phyloP scores from a whole-genome alignment of 2,329 filamentous ascomycete species.

The Colletotrichum gigasporum region DNA sequence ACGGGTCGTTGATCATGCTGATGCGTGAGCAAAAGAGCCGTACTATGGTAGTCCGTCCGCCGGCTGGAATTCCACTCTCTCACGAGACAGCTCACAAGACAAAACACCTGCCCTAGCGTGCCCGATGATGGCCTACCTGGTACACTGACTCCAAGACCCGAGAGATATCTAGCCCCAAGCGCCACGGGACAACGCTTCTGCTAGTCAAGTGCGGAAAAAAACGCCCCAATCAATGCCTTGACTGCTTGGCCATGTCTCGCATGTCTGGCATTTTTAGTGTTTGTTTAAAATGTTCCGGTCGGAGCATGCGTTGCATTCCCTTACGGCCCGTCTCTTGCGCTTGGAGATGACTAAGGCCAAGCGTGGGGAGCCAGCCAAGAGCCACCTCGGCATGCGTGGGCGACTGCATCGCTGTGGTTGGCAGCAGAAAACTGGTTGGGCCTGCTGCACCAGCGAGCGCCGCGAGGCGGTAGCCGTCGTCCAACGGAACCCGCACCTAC shows the following conservation, averaged over 20 bases:
- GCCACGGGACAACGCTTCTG: background rate
- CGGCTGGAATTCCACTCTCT: background rate
- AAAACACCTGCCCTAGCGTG: slow-evolving; percentile 25
- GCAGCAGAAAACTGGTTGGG: too few species aligned
- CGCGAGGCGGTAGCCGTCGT: too few species aligned
- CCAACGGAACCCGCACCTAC: background rate
- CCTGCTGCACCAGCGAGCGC: too few species aligned
- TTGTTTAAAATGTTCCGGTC: background rate
- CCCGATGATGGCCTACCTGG: slow-evolving; percentile 20
- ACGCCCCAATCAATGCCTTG: background rate
- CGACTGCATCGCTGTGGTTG: too few species aligned
- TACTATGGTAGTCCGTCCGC: background rate
- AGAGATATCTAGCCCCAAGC: slow-evolving; percentile 5
- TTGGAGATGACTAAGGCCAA: background rate
- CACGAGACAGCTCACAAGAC: background rate
- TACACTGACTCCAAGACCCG: background rate
- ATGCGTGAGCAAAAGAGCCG: background rate
- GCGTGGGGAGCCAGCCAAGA: too few species aligned
- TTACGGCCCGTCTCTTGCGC: slow-evolving; percentile 4
- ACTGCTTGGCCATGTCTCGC: too few species aligned
- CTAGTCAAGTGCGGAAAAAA: background rate
- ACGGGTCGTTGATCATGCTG: background rate
- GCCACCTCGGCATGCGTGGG: too few species aligned
- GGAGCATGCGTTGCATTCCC: background rate
- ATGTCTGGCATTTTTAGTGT: too few species aligned